Evolutionary conservation across 2,329 filamentous ascomycete genomes (phyloP).

Genomic region (Trichoderma sp.): DNA sequence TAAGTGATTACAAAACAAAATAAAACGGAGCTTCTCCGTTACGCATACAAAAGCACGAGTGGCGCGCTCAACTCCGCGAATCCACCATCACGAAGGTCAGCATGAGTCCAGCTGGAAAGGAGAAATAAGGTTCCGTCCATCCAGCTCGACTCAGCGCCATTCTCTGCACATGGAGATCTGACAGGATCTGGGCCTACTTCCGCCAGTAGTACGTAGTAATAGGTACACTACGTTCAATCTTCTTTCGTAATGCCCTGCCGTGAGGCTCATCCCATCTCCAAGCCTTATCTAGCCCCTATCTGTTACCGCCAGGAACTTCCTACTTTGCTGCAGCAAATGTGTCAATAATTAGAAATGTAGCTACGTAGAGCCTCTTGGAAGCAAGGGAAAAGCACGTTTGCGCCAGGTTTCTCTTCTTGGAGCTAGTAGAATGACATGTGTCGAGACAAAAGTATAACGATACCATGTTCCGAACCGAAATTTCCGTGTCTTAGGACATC

Average conservation of each 20-base stretch:
- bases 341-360: neutral
- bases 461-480: neutral
- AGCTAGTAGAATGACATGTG: neutral
- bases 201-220: neutral
- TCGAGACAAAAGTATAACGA: slow-evolving; percentile 10
- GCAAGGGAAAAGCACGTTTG: neutral
- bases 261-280: neutral
- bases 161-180: neutral
- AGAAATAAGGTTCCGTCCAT: slow-evolving; percentile 5
- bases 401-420: neutral
- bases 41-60: neutral
- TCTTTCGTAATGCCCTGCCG: slow-evolving; percentile 8
- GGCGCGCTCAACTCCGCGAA: neutral
- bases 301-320: neutral
- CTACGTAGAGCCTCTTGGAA: neutral
- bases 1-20: neutral
- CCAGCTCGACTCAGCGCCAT: neutral
- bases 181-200: neutral
- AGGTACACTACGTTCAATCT: neutral
- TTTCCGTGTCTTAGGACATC: neutral
- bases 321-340: neutral
- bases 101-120: neutral
- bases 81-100: slow-evolving; percentile 23
- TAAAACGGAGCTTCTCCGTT: neutral
- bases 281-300: neutral